A percentile compares a stretch with the other conserved stretches of the same genome.
phyloP scores from a whole-genome alignment of 495 filamentous ascomycete genomes.

The Penicillium waksmanii region DNA sequence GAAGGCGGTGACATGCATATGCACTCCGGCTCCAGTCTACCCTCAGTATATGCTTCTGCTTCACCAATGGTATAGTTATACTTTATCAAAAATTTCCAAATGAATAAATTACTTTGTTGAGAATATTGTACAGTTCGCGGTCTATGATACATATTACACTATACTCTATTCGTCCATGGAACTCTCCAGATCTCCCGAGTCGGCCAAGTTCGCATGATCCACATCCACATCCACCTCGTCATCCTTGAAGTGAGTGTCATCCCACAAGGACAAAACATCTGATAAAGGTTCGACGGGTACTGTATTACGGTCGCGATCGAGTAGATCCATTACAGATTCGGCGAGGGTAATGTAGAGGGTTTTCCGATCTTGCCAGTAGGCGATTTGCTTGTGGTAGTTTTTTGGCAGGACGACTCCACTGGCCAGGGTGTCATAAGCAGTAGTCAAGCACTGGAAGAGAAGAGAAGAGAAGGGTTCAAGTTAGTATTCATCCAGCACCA shows the following conservation, averaged over 20 bases:
- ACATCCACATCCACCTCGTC: background rate
- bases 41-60: too few species aligned
- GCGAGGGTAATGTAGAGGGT: background rate
- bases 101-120: background rate
- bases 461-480: background rate
- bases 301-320: background rate
- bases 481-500: slow-evolving; percentile 2
- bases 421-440: background rate
- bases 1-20: slow-evolving; percentile 24
- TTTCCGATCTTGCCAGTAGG: background rate
- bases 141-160: too few species aligned
- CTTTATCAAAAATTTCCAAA: too few species aligned
- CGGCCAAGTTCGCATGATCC: background rate
- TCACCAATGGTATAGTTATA: too few species aligned
- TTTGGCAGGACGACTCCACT: background rate
- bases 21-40: too few species aligned
- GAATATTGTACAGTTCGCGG: background rate
- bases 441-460: background rate
- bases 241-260: background rate
- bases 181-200: background rate
- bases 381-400: background rate
- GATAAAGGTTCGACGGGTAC: background rate
- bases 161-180: too few species aligned
- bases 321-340: background rate
- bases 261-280: background rate